Conservation (phyloP, 768 basidiomycete species). For the Baorangia bicolor region DNA sequence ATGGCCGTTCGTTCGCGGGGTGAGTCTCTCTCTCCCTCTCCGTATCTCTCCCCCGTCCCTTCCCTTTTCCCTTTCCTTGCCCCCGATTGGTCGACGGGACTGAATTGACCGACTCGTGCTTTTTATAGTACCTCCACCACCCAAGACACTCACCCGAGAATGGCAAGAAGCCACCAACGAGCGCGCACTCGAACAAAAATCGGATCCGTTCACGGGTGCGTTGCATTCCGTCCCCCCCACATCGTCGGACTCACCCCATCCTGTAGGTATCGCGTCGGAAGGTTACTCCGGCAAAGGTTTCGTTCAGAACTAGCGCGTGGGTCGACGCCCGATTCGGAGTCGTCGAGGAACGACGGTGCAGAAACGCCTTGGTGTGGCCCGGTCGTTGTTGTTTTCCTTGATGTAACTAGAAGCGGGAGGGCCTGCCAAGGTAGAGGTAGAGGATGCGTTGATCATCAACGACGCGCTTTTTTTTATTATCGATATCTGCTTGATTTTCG, state of each 20-base stretch:
- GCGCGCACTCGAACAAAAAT: constrained; percentile 76
- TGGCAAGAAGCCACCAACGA: constrained; percentile 94
- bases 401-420: constrained; percentile 11
- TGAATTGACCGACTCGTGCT: neutral
- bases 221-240: no score
- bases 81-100: neutral
- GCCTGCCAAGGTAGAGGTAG: neutral
- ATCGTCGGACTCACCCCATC: neutral
- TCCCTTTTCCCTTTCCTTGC: no score
- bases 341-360: no score
- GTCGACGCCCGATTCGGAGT: no score
- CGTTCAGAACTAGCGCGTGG: neutral
- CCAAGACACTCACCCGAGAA: constrained; percentile 82
- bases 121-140: constrained; percentile 61
- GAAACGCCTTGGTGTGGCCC: no score
- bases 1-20: constrained; percentile 51
- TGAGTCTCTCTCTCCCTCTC: constrained; percentile 42
- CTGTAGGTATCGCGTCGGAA: constrained; percentile 81
- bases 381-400: no score
- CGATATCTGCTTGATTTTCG: neutral
- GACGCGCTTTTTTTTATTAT: neutral
- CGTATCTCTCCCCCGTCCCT: no score
- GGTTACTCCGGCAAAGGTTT: constrained; percentile 76
- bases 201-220: constrained; percentile 87
- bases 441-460: neutral